phyloP scores from a whole-genome alignment of 148 eudicot species.

The Rheum nobile region DNA sequence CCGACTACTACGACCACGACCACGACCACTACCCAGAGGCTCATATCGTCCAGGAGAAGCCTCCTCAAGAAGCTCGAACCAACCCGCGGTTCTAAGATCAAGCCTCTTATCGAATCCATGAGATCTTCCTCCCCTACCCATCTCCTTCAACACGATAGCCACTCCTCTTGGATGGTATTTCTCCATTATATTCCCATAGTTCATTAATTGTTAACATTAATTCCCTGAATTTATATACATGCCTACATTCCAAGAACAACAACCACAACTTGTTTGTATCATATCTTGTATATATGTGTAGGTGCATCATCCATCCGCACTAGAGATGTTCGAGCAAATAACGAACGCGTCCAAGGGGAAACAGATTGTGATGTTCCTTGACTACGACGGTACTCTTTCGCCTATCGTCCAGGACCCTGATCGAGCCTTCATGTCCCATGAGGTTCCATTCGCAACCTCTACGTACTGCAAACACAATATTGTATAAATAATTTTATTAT shows the following conservation, averaged over 20 bases:
- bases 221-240: not conserved
- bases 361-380: constrained; percentile 16
- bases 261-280: not conserved
- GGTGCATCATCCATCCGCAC: constrained; percentile 18
- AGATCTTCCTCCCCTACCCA: not conserved
- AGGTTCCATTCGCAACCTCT: too few relatives aligned
- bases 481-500: too few relatives aligned
- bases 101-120: not conserved
- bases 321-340: constrained; percentile 14
- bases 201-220: too few relatives aligned
- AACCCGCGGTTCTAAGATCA: not conserved
- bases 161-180: not conserved
- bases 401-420: constrained; percentile 23
- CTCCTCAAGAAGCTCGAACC: not conserved
- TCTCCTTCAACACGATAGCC: not conserved
- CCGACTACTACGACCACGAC: not conserved
- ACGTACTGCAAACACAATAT: too few relatives aligned
- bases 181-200: not conserved
- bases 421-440: constrained; percentile 18
- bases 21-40: not conserved
- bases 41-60: not conserved
- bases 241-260: too few relatives aligned
- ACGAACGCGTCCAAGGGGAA: constrained; percentile 8
- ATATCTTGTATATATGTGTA: not conserved
- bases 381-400: constrained; percentile 22